Conservation (phyloP, 352 stramenopile species). For the Saprolegnia parasitica region DNA sequence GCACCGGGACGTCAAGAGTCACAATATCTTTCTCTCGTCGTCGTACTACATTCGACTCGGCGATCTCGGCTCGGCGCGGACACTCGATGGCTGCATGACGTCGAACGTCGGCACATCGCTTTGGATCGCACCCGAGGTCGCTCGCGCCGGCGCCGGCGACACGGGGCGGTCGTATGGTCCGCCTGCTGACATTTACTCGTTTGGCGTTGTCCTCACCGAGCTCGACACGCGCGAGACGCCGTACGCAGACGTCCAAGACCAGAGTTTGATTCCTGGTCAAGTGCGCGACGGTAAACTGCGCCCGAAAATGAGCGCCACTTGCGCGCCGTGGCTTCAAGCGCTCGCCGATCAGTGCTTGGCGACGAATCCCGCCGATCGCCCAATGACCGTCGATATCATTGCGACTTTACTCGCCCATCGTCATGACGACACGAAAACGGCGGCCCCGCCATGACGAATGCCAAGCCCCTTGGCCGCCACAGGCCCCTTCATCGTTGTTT, state of each 20-base stretch:
- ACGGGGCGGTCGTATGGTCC: background rate
- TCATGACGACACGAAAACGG: no score
- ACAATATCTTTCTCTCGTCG: background rate
- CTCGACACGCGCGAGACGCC: conserved; percentile 48
- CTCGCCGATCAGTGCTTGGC: no score
- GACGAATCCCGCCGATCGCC: no score
- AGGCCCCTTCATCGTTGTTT: no score
- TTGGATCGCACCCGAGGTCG: conserved; percentile 22
- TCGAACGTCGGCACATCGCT: conserved; percentile 8
- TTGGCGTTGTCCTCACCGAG: conserved; percentile 36
- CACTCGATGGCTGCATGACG: background rate
- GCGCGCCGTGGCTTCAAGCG: no score
- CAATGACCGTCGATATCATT: no score
- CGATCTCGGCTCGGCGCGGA: background rate
- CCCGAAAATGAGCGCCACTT: no score
- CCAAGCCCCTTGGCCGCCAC: no score
- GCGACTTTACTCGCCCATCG: no score
- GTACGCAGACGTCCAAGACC: conserved; percentile 37
- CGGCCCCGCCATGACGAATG: no score
- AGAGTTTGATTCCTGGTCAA: no score
- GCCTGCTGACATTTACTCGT: conserved; percentile 26
- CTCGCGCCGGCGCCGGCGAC: background rate
- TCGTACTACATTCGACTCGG: background rate
- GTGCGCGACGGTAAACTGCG: no score
- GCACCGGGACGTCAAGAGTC: conserved; percentile 5